These are phyloP conservation scores for Aspergillus costaricaensis DNA, from an alignment of 2,329 filamentous ascomycete genomes.

Conservation along the genomic window DNA sequence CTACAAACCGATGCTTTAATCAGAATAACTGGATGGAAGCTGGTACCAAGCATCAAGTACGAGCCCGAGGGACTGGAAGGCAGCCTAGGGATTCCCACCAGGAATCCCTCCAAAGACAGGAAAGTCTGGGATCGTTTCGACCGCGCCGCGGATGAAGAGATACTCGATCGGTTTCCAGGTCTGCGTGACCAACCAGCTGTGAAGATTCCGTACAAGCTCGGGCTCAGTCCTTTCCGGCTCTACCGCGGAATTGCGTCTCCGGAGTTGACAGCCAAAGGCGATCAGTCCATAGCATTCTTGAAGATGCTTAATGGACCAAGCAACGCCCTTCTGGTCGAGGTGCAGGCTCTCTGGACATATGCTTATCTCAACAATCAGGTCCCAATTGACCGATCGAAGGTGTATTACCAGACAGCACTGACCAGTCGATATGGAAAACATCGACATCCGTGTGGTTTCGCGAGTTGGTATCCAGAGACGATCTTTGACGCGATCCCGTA, in stretches of 20 bases:
- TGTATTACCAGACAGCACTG: constrained; percentile 2
- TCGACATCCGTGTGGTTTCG: constrained; percentile 7
- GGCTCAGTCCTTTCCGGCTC: constrained; percentile 2
- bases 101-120: not conserved
- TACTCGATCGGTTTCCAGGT: constrained; percentile 7
- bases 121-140: constrained; percentile 1
- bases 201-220: not conserved
- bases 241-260: constrained; percentile 8
- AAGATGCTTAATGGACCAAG: constrained; percentile 3
- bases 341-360: constrained; percentile 5
- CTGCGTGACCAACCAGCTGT: not conserved
- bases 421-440: constrained; percentile 5
- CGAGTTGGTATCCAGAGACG: constrained; percentile 7
- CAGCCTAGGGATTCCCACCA: constrained; percentile 1
- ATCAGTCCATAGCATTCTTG: constrained; percentile 4
- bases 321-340: not conserved
- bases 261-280: not conserved
- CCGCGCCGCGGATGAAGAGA: constrained; percentile 1
- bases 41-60: not conserved
- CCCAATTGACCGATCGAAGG: not conserved
- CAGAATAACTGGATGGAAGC: constrained; percentile 10
- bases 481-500: constrained; percentile 7
- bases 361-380: constrained; percentile 6
- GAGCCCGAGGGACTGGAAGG: not conserved
- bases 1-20: constrained; percentile 10